Percentiles rank a stretch among this genome's conserved stretches.
These are phyloP conservation scores for Cladosporium sp. DNA, from an alignment of 2,329 filamentous ascomycete species.

Conservation along the genomic window DNA sequence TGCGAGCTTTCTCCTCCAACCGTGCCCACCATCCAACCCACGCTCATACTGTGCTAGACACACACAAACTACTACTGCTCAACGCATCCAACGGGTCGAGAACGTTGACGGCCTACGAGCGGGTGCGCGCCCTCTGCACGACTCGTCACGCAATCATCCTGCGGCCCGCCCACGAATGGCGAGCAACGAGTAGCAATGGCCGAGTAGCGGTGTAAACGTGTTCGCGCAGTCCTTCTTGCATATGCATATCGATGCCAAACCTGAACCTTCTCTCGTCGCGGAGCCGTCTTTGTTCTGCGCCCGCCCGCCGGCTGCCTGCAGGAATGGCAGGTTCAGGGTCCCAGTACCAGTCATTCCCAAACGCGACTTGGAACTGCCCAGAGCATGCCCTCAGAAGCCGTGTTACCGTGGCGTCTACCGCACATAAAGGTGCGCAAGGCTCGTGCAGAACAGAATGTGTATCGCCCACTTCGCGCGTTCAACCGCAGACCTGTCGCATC, in stretches of 20 bases:
- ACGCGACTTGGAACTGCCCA: not conserved
- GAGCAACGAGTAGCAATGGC: not conserved
- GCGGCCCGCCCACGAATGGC: not conserved
- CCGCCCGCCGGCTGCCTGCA: conserved; percentile 1
- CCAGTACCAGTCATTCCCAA: not conserved
- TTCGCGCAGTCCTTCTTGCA: not conserved
- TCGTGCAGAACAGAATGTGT: not conserved
- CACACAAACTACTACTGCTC: not conserved
- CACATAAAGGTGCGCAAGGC: not conserved
- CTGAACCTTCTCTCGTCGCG: not conserved
- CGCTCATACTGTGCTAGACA: not conserved
- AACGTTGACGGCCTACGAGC: not conserved
- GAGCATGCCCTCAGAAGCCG: not conserved
- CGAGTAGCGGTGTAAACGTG: conserved; percentile 12
- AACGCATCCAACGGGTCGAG: not conserved
- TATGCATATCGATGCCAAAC: not conserved
- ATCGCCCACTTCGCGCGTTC: conserved; percentile 6
- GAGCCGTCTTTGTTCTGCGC: not conserved
- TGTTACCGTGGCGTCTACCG: conserved; percentile 1
- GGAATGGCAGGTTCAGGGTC: not conserved
- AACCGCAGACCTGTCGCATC: conserved; percentile 9
- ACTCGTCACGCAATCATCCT: conserved; percentile 15
- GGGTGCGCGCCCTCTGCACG: not conserved
- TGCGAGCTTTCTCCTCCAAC: not conserved
- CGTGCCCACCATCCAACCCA: not conserved